Percentiles rank a stretch among this genome's conserved stretches.
phyloP scores from a whole-genome alignment of 2,329 filamentous ascomycete species.

The Epichloe hybrida region DNA sequence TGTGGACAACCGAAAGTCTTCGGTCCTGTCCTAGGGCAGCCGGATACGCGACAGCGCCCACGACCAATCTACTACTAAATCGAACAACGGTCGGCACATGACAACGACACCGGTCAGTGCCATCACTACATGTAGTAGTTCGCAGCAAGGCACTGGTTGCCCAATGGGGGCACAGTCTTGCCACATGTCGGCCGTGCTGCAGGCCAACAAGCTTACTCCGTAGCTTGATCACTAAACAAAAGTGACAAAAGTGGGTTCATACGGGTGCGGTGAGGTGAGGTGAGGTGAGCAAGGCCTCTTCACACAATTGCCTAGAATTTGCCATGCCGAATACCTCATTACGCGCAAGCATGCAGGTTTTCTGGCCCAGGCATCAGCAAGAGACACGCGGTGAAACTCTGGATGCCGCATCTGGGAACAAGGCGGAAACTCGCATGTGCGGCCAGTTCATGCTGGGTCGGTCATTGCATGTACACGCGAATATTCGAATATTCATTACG shows the following conservation, averaged over 20 bases:
- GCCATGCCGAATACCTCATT: background rate
- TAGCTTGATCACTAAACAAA: background rate
- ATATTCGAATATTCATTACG: background rate
- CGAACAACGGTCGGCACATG: background rate
- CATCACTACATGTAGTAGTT: too few relatives aligned
- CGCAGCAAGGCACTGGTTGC: too few relatives aligned
- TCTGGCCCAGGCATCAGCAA: background rate
- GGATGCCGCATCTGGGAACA: too few relatives aligned
- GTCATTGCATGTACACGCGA: background rate
- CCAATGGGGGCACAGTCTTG: too few relatives aligned
- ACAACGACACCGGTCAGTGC: too few relatives aligned
- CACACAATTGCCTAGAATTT: background rate
- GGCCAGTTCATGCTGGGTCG: background rate
- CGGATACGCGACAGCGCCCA: background rate
- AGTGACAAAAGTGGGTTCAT: background rate
- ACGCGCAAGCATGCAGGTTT: background rate
- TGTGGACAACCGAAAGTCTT: slow-evolving; percentile 7
- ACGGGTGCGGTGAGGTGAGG: too few relatives aligned
- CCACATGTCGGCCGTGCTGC: background rate
- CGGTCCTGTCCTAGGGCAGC: background rate
- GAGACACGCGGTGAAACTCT: background rate
- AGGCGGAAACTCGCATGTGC: background rate
- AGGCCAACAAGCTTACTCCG: too few relatives aligned
- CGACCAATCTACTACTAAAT: background rate
- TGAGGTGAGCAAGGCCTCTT: too few relatives aligned